Conservation (phyloP, 2,329 filamentous ascomycete genomes). For the Colletotrichum gloeosporioides region DNA sequence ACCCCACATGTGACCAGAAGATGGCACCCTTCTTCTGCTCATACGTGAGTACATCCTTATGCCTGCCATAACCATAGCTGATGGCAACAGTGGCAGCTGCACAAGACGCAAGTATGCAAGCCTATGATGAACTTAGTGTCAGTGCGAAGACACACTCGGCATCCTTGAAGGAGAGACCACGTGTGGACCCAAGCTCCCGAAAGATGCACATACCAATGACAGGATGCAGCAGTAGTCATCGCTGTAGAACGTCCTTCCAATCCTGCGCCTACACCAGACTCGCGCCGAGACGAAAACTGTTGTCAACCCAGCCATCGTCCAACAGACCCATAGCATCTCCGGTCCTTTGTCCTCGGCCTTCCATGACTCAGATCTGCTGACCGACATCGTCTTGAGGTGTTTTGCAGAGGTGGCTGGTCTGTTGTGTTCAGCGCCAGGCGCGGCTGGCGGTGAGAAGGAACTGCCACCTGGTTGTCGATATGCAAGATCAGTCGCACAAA, state of each 20-base stretch:
- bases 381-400: background rate
- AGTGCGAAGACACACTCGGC: background rate
- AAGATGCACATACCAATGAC: background rate
- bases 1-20: constrained; percentile 40
- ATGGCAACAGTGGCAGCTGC: constrained; percentile 38
- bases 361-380: background rate
- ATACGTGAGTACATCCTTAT: constrained; percentile 34
- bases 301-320: background rate
- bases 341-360: background rate
- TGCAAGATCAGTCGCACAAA: background rate
- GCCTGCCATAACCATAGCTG: constrained; percentile 41
- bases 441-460: background rate
- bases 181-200: background rate
- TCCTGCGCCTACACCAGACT: background rate
- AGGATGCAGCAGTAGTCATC: background rate
- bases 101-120: constrained; percentile 28
- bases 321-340: background rate
- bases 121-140: background rate
- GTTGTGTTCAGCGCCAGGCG: background rate
- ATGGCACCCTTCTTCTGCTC: constrained; percentile 33
- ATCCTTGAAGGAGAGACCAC: background rate
- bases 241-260: background rate
- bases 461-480: background rate
- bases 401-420: background rate
- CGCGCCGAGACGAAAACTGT: background rate